Conservation (phyloP, 805 yeast species). For the Torulaspora microellipsoides region DNA sequence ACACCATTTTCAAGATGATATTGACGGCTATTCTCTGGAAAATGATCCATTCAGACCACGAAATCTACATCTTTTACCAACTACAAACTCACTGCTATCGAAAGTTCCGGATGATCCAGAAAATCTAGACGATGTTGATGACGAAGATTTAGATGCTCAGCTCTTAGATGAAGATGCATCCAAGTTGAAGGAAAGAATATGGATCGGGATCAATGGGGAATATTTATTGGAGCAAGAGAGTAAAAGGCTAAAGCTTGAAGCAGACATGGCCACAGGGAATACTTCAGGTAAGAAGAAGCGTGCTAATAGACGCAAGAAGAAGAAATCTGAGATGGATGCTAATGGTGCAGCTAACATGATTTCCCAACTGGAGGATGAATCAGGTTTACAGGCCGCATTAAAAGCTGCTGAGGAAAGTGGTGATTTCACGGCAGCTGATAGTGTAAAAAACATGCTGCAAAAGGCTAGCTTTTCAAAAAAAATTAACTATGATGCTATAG, state of each 20-base stretch:
- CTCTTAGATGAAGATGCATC: conserved; percentile 67
- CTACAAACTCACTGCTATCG: conserved; percentile 48
- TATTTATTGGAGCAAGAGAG: conserved; percentile 80
- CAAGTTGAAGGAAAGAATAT: conserved; percentile 69
- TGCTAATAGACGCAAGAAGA: conserved; percentile 32
- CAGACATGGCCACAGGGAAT: conserved; percentile 83
- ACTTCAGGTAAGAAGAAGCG: conserved; percentile 47
- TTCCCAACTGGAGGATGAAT: conserved; percentile 25
- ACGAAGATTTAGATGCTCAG: conserved; percentile 64
- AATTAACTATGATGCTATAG: conserved; percentile 82
- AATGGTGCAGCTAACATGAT: conserved; percentile 20
- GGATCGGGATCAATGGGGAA: conserved; percentile 89
- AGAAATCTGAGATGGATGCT: conserved; percentile 18
- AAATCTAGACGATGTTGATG: conserved; percentile 72
- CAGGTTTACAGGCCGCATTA: conserved; percentile 40
- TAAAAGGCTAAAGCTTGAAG: conserved; percentile 76
- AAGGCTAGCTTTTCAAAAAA: conserved; percentile 79
- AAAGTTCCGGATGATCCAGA: conserved; percentile 57
- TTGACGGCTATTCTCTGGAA: conserved; percentile 36
- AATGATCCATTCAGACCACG: conserved; percentile 45
- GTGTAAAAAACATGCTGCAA: conserved; percentile 70
- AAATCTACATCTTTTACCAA: conserved; percentile 56
- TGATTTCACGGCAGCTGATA: conserved; percentile 62
- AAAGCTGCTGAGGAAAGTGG: conserved; percentile 35
- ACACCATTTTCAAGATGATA: conserved; percentile 28